Evolutionary conservation across 192 early-diverging fungal genomes (phyloP).

Genomic region (Funneliformis geosporum): DNA sequence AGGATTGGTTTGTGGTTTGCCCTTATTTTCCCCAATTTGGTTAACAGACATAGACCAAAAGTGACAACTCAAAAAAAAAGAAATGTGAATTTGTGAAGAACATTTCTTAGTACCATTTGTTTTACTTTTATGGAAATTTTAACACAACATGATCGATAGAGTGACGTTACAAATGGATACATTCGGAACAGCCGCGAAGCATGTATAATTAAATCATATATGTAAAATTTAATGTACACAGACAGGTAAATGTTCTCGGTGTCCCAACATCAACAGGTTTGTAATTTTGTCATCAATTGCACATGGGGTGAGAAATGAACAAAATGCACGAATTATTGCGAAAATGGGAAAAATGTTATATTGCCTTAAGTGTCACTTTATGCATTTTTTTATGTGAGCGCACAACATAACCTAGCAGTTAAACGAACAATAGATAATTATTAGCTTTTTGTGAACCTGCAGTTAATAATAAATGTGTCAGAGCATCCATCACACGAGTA

Average conservation of each 20-base stretch:
- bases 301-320: background rate
- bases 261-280: background rate
- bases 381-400: background rate
- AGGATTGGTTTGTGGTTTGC: background rate
- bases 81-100: background rate
- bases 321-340: background rate
- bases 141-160: background rate
- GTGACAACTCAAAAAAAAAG: background rate
- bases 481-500: background rate
- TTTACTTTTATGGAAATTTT: background rate
- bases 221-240: background rate
- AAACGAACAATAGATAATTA: background rate
- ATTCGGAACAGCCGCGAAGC: background rate
- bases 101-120: background rate
- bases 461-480: background rate
- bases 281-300: background rate
- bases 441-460: background rate
- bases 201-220: background rate
- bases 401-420: background rate
- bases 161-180: background rate
- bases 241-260: background rate
- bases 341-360: conserved; percentile 12
- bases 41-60: background rate
- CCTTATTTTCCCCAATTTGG: background rate
- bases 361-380: conserved; percentile 2